Conservation (phyloP, 2,329 filamentous ascomycete species). For the Ophiostoma sp. region DNA sequence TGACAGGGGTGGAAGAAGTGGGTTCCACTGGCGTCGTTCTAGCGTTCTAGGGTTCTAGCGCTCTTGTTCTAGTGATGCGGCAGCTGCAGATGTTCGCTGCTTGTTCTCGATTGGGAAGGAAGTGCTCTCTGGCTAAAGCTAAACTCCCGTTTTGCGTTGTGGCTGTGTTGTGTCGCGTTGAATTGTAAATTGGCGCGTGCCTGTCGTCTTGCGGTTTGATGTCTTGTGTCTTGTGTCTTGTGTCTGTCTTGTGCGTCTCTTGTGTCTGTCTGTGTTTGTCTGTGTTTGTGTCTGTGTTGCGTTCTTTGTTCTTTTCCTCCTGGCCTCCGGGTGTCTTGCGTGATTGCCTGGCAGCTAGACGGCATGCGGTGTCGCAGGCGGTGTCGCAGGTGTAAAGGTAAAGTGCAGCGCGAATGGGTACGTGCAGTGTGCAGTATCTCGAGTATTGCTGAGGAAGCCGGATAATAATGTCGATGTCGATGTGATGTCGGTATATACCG, state of each 20-base stretch:
- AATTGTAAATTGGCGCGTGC: not conserved
- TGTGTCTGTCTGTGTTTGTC: not conserved
- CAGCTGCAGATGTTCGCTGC: conserved; percentile 1
- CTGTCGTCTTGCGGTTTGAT: not conserved
- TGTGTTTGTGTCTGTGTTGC: not conserved
- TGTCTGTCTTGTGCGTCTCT: not conserved
- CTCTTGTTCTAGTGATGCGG: not conserved
- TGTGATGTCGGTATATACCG: not conserved
- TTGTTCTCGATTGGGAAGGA: conserved; percentile 10
- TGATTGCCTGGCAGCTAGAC: not conserved
- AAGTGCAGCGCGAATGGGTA: not conserved
- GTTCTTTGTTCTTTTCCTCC: not conserved
- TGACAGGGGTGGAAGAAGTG: conserved; percentile 7
- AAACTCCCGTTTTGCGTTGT: not conserved
- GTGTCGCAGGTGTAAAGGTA: not conserved
- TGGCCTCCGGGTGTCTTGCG: not conserved
- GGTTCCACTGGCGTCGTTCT: not conserved
- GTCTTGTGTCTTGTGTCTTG: not conserved
- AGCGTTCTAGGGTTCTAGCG: not conserved
- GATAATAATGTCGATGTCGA: not conserved
- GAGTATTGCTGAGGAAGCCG: not conserved
- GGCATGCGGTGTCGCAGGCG: not conserved
- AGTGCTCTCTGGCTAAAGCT: not conserved
- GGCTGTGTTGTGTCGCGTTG: conserved; percentile 12
- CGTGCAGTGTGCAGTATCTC: not conserved